Evolutionary conservation across 495 filamentous ascomycete species (phyloP), one percentile per base, ranked within the genome.

Genomic region (Hypoxylon fragiforme): DNA sequence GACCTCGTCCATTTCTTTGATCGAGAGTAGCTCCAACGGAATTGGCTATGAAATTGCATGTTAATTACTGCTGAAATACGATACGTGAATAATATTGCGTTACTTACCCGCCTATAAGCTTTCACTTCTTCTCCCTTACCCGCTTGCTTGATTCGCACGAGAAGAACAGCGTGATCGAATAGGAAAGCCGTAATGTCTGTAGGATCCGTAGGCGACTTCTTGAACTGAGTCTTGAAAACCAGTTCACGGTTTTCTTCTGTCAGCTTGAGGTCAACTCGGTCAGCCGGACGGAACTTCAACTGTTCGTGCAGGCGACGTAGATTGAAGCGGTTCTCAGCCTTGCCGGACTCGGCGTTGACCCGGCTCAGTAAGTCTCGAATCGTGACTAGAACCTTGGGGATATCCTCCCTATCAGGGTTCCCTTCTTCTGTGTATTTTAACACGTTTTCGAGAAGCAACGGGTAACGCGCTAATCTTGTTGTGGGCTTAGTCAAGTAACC

Each of bases 401-500:
- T 86, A 68, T 97, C 92, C 50, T 88, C 77, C 70, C 86, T 91
- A 63, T 99, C 95, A 0, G 91, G 86, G 55, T 85, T 97, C 22
- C 85, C 89, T 32, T 92, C 88, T 15, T 86, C 81, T 0, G 92
- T 96, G 64, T 90, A 86, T 63, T 97, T 97, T 38, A 88, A 62
- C 18, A 97, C 87, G 43, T 90, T 89, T 55, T 97, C 94, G n/a
- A 99, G 77, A 2, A 99, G 78, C 24, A 99, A 77, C 4, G 95
- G 95, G 68, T 99, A 99, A 67, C 95, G 82, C 30, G 95, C 95
- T 62, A 99, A 76, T 77, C 95, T 81, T 22, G 95, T 99, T 4
- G 95, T 99, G 0, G 95, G 95, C 70, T 99, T 99, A 1, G 95
- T 99, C 37, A 99, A 75, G 65, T 99, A 99, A 53, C 95, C 95